Evolutionary conservation across 768 basidiomycete genomes (phyloP).

Genomic region (Russula compacta): DNA sequence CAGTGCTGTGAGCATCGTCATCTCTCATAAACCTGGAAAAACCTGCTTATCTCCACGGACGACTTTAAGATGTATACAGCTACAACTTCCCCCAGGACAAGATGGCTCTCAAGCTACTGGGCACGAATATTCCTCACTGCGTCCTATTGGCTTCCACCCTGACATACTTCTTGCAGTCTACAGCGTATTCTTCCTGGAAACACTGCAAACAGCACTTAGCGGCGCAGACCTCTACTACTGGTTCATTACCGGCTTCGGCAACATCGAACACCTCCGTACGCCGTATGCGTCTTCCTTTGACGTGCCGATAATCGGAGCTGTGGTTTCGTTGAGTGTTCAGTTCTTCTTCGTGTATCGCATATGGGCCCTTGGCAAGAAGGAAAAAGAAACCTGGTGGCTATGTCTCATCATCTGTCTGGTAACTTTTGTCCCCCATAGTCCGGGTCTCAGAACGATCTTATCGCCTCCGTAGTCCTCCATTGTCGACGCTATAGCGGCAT

Average conservation of each 20-base stretch:
- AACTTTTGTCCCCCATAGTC: background rate
- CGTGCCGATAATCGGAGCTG: slow-evolving; percentile 24
- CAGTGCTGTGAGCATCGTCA: slow-evolving; percentile 24
- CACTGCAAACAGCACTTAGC: slow-evolving; percentile 22
- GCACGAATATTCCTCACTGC: background rate
- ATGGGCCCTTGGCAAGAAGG: slow-evolving; percentile 1
- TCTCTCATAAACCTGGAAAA: background rate
- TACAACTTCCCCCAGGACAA: slow-evolving; percentile 10
- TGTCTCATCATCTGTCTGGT: background rate
- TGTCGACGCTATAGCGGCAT: background rate
- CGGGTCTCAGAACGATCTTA: background rate
- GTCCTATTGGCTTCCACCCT: background rate
- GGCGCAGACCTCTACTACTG: slow-evolving; percentile 25
- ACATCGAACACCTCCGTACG: slow-evolving; percentile 20
- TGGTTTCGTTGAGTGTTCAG: slow-evolving; percentile 24
- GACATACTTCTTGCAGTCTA: slow-evolving; percentile 20
- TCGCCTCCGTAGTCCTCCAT: background rate
- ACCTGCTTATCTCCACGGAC: background rate
- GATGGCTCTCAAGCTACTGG: background rate
- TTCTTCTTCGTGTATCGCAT: slow-evolving; percentile 29
- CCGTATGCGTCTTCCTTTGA: slow-evolving; percentile 23
- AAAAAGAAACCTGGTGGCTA: background rate
- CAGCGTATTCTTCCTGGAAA: slow-evolving; percentile 22
- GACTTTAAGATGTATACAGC: slow-evolving; percentile 5
- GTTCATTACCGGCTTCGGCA: slow-evolving; percentile 26